Base-by-base conservation (phyloP, 208 protist genomes). In the Crithidia mellificae region DNA sequence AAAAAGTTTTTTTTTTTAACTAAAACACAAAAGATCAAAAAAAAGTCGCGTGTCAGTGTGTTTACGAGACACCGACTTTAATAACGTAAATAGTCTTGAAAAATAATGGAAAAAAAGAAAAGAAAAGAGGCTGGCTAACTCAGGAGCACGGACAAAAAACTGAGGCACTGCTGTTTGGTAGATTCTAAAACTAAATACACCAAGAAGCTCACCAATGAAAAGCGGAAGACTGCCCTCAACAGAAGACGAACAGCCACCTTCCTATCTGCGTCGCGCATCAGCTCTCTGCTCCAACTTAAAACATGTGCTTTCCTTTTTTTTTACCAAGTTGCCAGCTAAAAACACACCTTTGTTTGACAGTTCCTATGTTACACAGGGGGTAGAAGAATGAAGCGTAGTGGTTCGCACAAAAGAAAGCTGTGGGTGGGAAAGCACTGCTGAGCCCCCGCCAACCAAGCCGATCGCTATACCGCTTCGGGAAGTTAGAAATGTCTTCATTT, bases 21-120 rank as follows among this genome's bases (percentile, higher is more conserved):
- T n/a, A n/a, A n/a, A n/a, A n/a, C n/a, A n/a, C n/a, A n/a, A n/a
- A n/a, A n/a, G n/a, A n/a, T n/a, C n/a, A 53, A 14, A 46, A 11
- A 11, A 38, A 38, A 11, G 34, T 38, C 34, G 34, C 5, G 5
- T 38, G 34, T 11, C 5, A 38, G 34, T 11, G 5, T 11, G 34
- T 38, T 12, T 11, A 38, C 34, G 11, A 11, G 7, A 38, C 34
- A 38, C 34, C 34, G 7, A 38, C 34, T 12, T 12, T 38, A 11
- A 38, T 11, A 38, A 38, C 11, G 14, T 34, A 20, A 46, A 29
- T 22, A 29, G n/a, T n/a, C n/a, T n/a, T 12, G 2, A 68, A 6
- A 68, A 58, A n/a, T n/a, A n/a, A n/a, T n/a, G n/a, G 34, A 68
- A 44, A 22, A 8, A 68, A 50, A 8, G 22, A 11, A 63, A 11